A percentile compares a stretch with the other conserved stretches of the same genome.
phyloP scores from a whole-genome alignment of 1,284 basidiomycete genomes.

The Farysia itapuensis region DNA sequence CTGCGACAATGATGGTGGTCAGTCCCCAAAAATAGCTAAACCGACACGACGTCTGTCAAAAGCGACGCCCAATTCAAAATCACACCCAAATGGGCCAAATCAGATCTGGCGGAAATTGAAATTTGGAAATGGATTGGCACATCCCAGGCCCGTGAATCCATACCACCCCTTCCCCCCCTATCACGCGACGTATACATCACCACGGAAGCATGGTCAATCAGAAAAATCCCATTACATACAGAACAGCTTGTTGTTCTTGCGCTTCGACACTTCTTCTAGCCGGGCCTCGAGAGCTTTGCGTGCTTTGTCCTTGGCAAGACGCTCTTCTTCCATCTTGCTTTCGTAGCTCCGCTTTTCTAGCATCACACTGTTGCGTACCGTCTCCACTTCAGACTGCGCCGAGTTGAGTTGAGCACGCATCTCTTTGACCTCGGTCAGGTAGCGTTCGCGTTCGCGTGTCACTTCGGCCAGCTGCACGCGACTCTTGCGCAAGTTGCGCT shows the following conservation, averaged over 20 bases:
- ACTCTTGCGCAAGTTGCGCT: conserved; percentile 52
- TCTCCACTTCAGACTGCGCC: conserved; percentile 47
- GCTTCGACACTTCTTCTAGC: conserved; percentile 50
- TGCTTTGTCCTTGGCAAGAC: conserved; percentile 49
- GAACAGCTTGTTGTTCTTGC: conserved; percentile 48
- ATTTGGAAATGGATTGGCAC: no score
- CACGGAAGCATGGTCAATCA: no score
- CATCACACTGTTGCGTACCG: conserved; percentile 41
- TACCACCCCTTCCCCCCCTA: no score
- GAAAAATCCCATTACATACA: conserved; percentile 47
- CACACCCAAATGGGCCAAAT: no score
- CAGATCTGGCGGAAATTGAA: no score
- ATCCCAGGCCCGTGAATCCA: no score
- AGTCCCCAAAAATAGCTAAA: no score
- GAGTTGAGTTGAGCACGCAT: conserved; percentile 40
- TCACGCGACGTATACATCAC: no score
- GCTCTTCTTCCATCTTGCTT: conserved; percentile 43
- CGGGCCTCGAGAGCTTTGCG: conserved; percentile 44
- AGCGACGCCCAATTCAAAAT: no score
- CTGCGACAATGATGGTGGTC: no score
- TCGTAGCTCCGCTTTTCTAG: conserved; percentile 49
- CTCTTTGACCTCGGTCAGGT: conserved; percentile 39
- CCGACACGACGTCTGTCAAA: no score
- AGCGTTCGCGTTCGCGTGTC: conserved; percentile 49
- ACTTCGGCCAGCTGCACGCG: conserved; percentile 52